phyloP scores from a whole-genome alignment of 2,329 filamentous ascomycete genomes.

The Diplodia corticola region DNA sequence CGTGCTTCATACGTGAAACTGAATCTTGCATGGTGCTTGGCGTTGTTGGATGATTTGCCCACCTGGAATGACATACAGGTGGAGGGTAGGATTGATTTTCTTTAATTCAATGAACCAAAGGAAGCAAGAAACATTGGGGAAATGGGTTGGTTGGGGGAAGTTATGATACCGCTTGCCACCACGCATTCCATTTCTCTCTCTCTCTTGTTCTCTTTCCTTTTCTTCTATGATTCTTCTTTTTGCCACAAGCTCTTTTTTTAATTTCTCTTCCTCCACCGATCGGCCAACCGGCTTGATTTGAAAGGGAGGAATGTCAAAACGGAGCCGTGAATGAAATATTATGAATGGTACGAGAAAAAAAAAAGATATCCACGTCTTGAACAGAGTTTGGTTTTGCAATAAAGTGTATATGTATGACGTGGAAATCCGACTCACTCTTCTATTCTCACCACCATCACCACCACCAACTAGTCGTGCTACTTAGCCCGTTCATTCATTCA shows the following conservation, averaged over 20 bases:
- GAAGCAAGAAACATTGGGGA: background rate
- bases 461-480: too few species aligned
- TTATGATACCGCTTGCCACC: constrained; percentile 2
- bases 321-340: background rate
- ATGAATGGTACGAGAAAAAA: background rate
- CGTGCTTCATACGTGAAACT: background rate
- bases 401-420: too few species aligned
- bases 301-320: background rate
- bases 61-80: background rate
- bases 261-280: background rate
- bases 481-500: too few species aligned
- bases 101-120: background rate
- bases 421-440: too few species aligned
- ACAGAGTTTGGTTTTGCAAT: background rate
- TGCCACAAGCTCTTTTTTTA: background rate
- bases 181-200: background rate
- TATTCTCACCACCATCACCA: too few species aligned
- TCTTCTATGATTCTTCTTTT: background rate
- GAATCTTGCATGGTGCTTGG: constrained; percentile 12
- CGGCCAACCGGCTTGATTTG: background rate
- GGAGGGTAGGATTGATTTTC: background rate
- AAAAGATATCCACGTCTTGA: background rate
- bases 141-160: background rate
- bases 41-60: background rate
- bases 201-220: background rate